phyloP scores from a whole-genome alignment of 805 yeast species.

The Wickerhamomyces mucosus region DNA sequence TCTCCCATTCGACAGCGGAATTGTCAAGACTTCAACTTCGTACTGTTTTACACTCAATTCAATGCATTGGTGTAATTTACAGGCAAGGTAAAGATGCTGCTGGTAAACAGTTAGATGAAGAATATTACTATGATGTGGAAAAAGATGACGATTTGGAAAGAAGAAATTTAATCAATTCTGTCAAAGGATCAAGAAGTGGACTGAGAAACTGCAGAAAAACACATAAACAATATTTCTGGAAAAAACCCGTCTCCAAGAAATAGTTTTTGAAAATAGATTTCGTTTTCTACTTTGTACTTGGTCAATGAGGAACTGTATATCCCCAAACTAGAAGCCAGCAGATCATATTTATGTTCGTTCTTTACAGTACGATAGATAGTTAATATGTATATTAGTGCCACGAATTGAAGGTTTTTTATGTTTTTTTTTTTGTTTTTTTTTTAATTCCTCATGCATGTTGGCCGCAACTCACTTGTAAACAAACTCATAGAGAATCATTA shows the following conservation, averaged over 20 bases:
- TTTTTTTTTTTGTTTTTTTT: too few species aligned
- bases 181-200: conserved; percentile 65
- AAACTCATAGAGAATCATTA: too few species aligned
- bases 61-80: conserved; percentile 77
- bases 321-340: too few species aligned
- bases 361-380: too few species aligned
- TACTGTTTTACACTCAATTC: conserved; percentile 32
- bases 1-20: conserved; percentile 43
- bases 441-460: too few species aligned
- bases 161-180: conserved; percentile 55
- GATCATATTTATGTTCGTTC: too few species aligned
- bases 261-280: conserved; percentile 1
- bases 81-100: conserved; percentile 95
- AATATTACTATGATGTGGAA: conserved; percentile 84
- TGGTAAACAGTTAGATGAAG: conserved; percentile 89
- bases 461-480: too few species aligned
- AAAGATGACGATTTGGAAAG: conserved; percentile 68
- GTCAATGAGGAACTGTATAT: too few species aligned
- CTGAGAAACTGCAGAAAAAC: conserved; percentile 85
- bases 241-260: conserved; percentile 27
- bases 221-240: conserved; percentile 67
- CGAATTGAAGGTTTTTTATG: too few species aligned
- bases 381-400: too few species aligned
- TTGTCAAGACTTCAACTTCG: conserved; percentile 37
- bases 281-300: background rate